A percentile compares a stretch with the other conserved stretches of the same genome.
These are phyloP conservation scores for Penicillium parvum DNA, from an alignment of 495 filamentous ascomycete species.

Conservation along the genomic window DNA sequence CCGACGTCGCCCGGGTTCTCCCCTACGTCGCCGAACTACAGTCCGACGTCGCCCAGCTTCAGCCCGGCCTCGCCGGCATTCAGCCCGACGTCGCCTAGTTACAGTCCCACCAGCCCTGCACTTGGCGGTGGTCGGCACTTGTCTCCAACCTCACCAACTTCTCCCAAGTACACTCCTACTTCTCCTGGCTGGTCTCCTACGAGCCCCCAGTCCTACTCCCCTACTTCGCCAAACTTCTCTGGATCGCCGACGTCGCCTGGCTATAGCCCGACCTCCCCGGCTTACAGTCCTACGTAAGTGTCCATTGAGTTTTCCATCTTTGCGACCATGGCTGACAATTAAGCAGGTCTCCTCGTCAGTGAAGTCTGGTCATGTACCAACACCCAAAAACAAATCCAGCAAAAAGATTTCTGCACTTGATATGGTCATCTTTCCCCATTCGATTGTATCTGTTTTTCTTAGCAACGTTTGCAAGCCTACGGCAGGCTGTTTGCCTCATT, in stretches of 20 bases:
- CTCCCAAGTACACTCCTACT: slow-evolving; percentile 70
- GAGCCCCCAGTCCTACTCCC: slow-evolving; percentile 68
- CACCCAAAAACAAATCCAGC: slow-evolving; percentile 34
- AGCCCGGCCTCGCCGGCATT: slow-evolving; percentile 57
- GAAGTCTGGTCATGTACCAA: slow-evolving; percentile 36
- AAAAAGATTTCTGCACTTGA: slow-evolving; percentile 40
- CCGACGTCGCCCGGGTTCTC: slow-evolving; percentile 83
- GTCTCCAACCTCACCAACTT: slow-evolving; percentile 67
- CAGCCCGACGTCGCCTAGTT: slow-evolving; percentile 57
- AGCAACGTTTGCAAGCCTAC: slow-evolving; percentile 22
- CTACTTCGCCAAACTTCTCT: slow-evolving; percentile 68
- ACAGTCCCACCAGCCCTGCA: slow-evolving; percentile 65
- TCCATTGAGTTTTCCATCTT: background rate
- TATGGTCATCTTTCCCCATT: slow-evolving; percentile 34
- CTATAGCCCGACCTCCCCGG: slow-evolving; percentile 54
- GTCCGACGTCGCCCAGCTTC: slow-evolving; percentile 59
- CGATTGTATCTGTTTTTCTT: slow-evolving; percentile 28
- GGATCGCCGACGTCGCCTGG: slow-evolving; percentile 56
- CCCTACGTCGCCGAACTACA: slow-evolving; percentile 64
- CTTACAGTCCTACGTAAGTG: slow-evolving; percentile 45
- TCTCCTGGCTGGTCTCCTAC: slow-evolving; percentile 68
- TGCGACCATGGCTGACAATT: slow-evolving; percentile 16
- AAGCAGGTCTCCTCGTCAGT: slow-evolving; percentile 49
- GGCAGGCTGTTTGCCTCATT: slow-evolving; percentile 8
- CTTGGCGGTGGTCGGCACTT: slow-evolving; percentile 44